These are phyloP conservation scores for Populus trichocarpa DNA, from an alignment of 441 rosid genomes.

Conservation along the genomic window DNA sequence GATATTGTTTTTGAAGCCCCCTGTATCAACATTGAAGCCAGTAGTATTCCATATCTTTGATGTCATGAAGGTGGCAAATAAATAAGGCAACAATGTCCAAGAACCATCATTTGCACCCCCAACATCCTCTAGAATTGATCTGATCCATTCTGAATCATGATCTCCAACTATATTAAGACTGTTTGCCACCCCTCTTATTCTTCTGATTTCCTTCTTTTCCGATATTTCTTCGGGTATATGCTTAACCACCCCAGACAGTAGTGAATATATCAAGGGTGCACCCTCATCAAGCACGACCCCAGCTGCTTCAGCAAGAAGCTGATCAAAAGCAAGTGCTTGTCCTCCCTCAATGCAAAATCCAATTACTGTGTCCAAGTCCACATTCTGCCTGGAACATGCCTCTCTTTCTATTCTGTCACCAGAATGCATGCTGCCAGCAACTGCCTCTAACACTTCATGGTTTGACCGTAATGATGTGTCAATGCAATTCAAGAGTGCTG, in stretches of 20 bases:
- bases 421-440: conserved; percentile 93
- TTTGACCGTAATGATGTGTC: conserved; percentile 91
- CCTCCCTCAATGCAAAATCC: conserved; percentile 98
- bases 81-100: conserved; percentile 92
- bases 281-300: conserved; percentile 87
- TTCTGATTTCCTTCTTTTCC: conserved; percentile 79
- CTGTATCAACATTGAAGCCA: conserved; percentile 92
- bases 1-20: conserved; percentile 95
- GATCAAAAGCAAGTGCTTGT: conserved; percentile 91
- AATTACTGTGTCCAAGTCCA: conserved; percentile 88
- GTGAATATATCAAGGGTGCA: conserved; percentile 77
- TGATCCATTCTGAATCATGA: conserved; percentile 97
- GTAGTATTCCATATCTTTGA: conserved; percentile 86
- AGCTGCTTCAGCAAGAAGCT: conserved; percentile 91
- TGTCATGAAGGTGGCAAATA: conserved; percentile 88
- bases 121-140: conserved; percentile 85
- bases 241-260: conserved; percentile 71
- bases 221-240: conserved; percentile 90
- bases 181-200: conserved; percentile 77
- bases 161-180: conserved; percentile 50
- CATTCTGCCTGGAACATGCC: conserved; percentile 68
- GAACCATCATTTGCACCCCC: conserved; percentile 95
- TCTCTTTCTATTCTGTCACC: conserved; percentile 94
- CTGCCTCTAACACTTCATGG: conserved; percentile 79
- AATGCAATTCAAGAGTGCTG: conserved; percentile 92